Evolutionary conservation across 805 yeast genomes (phyloP).

Genomic region (Teunomyces tritomae): DNA sequence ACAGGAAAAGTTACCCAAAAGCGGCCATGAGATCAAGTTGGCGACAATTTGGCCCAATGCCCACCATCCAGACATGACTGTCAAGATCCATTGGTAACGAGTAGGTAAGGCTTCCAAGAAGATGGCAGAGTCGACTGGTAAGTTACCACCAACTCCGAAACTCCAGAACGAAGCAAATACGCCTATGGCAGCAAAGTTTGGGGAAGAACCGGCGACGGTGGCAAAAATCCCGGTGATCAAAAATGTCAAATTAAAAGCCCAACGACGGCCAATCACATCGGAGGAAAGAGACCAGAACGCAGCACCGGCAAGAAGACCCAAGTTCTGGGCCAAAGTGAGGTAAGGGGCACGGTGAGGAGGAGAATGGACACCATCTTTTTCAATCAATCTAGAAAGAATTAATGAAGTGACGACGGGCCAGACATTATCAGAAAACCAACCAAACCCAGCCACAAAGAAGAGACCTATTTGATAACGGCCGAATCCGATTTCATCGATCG

Average conservation of each 20-base stretch:
- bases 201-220: slow-evolving; percentile 19
- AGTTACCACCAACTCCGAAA: slow-evolving; percentile 26
- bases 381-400: slow-evolving; percentile 29
- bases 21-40: slow-evolving; percentile 54
- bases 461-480: slow-evolving; percentile 24
- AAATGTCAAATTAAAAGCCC: slow-evolving; percentile 26
- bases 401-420: slow-evolving; percentile 39
- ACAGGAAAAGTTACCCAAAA: slow-evolving; percentile 50
- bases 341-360: slow-evolving; percentile 33
- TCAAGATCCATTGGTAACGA: slow-evolving; percentile 23
- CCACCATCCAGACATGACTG: slow-evolving; percentile 41
- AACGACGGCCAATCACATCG: slow-evolving; percentile 23
- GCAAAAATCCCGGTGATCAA: slow-evolving; percentile 23
- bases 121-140: slow-evolving; percentile 25
- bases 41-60: slow-evolving; percentile 60
- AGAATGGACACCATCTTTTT: slow-evolving; percentile 35
- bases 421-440: slow-evolving; percentile 39
- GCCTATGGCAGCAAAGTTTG: slow-evolving; percentile 21
- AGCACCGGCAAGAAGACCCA: slow-evolving; percentile 25
- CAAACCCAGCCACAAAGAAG: slow-evolving; percentile 25
- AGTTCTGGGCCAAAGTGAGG: slow-evolving; percentile 37
- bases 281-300: slow-evolving; percentile 22
- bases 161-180: slow-evolving; percentile 23
- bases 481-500: slow-evolving; percentile 38
- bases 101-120: slow-evolving; percentile 24